Evolutionary conservation across 2,329 filamentous ascomycete genomes (phyloP).

Genomic region (Pseudogymnoascus sp.): DNA sequence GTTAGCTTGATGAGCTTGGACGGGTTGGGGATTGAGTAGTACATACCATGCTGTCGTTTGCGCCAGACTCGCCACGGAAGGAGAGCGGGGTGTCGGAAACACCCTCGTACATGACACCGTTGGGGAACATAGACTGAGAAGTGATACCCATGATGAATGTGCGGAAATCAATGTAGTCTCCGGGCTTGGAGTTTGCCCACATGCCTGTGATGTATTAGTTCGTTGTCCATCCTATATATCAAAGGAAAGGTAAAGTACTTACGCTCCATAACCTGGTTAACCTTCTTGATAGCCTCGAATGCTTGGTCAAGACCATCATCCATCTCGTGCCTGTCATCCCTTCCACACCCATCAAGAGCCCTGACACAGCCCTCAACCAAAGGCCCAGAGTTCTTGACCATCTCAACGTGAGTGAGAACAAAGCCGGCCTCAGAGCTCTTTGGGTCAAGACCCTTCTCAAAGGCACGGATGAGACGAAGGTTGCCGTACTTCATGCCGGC

Average conservation of each 20-base stretch:
- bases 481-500: slow-evolving; percentile 54
- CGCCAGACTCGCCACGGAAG: slow-evolving; percentile 87
- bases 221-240: not conserved
- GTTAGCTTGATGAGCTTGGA: not conserved
- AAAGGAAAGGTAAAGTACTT: slow-evolving; percentile 22
- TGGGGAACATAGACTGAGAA: slow-evolving; percentile 85
- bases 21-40: slow-evolving; percentile 12
- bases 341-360: slow-evolving; percentile 52
- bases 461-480: slow-evolving; percentile 80
- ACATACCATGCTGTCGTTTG: slow-evolving; percentile 88
- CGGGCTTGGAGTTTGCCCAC: slow-evolving; percentile 82
- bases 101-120: slow-evolving; percentile 84
- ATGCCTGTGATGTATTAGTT: slow-evolving; percentile 47
- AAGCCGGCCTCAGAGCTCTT: slow-evolving; percentile 88
- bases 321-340: slow-evolving; percentile 45
- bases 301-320: slow-evolving; percentile 57
- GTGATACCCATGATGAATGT: slow-evolving; percentile 98
- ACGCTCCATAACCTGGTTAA: slow-evolving; percentile 75
- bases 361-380: slow-evolving; percentile 66
- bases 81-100: slow-evolving; percentile 65
- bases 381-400: slow-evolving; percentile 78
- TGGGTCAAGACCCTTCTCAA: slow-evolving; percentile 81
- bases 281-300: slow-evolving; percentile 55
- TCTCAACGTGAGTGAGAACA: slow-evolving; percentile 91
- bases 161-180: slow-evolving; percentile 79